Percentiles rank a stretch among this genome's conserved stretches.
These are phyloP conservation scores for Benincasa hispida DNA, from an alignment of 306 rosid species.

Conservation along the genomic window DNA sequence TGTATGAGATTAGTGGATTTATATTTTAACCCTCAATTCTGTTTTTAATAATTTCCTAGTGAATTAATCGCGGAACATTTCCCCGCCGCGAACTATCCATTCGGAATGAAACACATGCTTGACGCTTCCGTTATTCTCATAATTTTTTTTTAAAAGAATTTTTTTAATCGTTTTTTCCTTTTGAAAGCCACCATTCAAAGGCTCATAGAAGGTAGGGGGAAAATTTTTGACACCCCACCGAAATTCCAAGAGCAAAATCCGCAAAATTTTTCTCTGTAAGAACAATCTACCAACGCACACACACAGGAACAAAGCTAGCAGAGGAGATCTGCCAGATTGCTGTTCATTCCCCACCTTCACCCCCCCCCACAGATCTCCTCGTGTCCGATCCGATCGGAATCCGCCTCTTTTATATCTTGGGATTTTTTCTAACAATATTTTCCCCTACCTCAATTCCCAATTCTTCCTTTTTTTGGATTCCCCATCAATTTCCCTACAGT, in stretches of 20 bases:
- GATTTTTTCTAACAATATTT: neutral
- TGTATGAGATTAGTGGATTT: no score
- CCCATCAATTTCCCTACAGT: neutral
- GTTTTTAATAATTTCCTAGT: neutral
- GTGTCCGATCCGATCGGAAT: conserved; percentile 9
- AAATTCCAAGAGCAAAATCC: neutral
- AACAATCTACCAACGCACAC: conserved; percentile 2
- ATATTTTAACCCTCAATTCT: no score
- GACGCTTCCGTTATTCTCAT: neutral
- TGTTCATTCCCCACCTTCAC: neutral
- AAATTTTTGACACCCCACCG: neutral
- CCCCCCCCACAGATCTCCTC: neutral
- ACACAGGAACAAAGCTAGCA: neutral
- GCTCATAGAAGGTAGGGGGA: neutral
- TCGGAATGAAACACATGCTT: neutral
- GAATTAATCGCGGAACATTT: neutral
- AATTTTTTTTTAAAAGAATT: neutral
- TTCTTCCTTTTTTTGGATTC: neutral
- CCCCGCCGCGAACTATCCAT: neutral
- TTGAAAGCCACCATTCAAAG: neutral
- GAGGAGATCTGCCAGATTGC: conserved; percentile 9
- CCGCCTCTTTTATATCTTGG: neutral
- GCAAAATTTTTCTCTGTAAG: neutral
- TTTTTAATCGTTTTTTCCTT: neutral
- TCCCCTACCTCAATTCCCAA: neutral